phyloP scores from a whole-genome alignment of 306 rosid species.

The Canavalia ensiformis region DNA sequence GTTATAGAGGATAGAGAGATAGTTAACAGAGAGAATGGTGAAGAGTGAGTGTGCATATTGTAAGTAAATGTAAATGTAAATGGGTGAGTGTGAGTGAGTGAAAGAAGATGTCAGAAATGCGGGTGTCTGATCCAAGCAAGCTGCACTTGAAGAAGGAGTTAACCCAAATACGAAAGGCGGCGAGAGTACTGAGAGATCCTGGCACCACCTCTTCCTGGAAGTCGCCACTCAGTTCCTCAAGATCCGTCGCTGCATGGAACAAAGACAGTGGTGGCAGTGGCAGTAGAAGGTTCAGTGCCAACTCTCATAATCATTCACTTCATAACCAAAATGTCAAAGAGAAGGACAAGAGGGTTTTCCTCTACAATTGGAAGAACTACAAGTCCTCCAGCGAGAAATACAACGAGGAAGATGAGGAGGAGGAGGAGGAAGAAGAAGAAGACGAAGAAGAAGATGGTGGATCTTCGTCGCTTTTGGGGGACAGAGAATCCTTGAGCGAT shows the following conservation, averaged over 20 bases:
- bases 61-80: slow-evolving; percentile 34
- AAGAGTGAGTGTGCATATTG: slow-evolving; percentile 9
- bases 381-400: slow-evolving; percentile 66
- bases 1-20: neutral
- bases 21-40: neutral
- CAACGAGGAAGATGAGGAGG: slow-evolving; percentile 53
- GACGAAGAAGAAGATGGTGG: slow-evolving; percentile 51
- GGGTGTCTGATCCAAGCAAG: slow-evolving; percentile 78
- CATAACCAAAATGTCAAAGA: slow-evolving; percentile 29
- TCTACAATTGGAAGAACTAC: slow-evolving; percentile 86
- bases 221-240: slow-evolving; percentile 78
- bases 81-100: slow-evolving; percentile 29
- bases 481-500: slow-evolving; percentile 72
- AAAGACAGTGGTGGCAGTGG: slow-evolving; percentile 43
- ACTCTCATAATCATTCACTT: slow-evolving; percentile 40
- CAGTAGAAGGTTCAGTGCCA: slow-evolving; percentile 42
- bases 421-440: slow-evolving; percentile 54
- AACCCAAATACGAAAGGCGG: slow-evolving; percentile 95
- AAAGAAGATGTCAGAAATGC: slow-evolving; percentile 64
- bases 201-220: slow-evolving; percentile 94
- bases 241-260: slow-evolving; percentile 69
- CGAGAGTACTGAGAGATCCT: slow-evolving; percentile 91
- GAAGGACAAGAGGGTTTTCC: slow-evolving; percentile 66
- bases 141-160: slow-evolving; percentile 89
- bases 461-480: slow-evolving; percentile 69